Conservation (phyloP, 2,329 filamentous ascomycete genomes). For the Microcyclospora pomicola region DNA sequence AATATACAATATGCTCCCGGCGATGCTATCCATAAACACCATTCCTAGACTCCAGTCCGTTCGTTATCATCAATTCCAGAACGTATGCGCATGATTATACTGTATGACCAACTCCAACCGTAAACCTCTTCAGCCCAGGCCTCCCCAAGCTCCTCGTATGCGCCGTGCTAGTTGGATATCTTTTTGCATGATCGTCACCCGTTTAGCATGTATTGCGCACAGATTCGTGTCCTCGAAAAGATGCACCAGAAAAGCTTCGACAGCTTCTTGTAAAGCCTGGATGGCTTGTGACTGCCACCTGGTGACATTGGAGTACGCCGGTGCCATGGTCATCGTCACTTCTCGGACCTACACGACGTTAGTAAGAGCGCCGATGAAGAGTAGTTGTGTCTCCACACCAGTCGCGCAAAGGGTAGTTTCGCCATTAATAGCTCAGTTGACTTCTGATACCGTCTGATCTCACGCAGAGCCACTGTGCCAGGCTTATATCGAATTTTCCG, state of each 20-base stretch:
- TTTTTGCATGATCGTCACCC: slow-evolving; percentile 95
- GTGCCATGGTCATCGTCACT: slow-evolving; percentile 93
- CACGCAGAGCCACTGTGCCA: slow-evolving; percentile 88
- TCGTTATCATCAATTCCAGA: too few species aligned
- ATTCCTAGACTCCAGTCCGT: too few species aligned
- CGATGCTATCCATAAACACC: too few species aligned
- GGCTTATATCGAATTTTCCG: slow-evolving; percentile 30
- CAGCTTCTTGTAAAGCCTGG: slow-evolving; percentile 92
- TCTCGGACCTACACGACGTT: slow-evolving; percentile 53
- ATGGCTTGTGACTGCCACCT: slow-evolving; percentile 98
- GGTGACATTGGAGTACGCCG: slow-evolving; percentile 46
- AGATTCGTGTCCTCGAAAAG: slow-evolving; percentile 98
- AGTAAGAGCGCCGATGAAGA: background rate
- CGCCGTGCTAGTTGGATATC: slow-evolving; percentile 94
- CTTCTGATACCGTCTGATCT: slow-evolving; percentile 98
- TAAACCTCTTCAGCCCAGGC: slow-evolving; percentile 12
- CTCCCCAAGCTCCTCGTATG: slow-evolving; percentile 61
- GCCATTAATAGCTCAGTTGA: slow-evolving; percentile 89
- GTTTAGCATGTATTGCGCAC: slow-evolving; percentile 98
- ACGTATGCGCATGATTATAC: too few species aligned
- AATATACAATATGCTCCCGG: too few species aligned
- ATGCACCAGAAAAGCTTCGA: slow-evolving; percentile 96
- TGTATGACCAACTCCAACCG: too few species aligned
- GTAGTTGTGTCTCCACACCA: slow-evolving; percentile 37
- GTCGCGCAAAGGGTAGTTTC: slow-evolving; percentile 94